Base-by-base conservation (phyloP, 257 asterid species). In the Solanum boliviense region DNA sequence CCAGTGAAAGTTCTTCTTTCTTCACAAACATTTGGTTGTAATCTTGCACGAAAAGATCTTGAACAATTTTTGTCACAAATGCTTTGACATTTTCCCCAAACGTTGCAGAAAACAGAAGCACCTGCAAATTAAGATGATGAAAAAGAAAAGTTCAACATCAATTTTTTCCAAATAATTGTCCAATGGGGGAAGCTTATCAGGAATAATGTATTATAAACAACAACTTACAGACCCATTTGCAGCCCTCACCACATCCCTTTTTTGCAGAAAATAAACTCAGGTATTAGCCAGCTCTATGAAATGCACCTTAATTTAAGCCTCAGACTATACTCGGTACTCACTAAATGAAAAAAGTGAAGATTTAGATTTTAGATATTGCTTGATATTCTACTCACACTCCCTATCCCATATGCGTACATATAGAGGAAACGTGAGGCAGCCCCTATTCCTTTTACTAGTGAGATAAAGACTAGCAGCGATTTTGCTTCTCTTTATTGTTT, bases 21-120 rank as follows among this genome's bases (percentile, higher is more conserved):
- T 93, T 90, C 58, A 93, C 93, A 84, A 94, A 94, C 96, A 97
- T 91, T 86, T 96, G 94, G 87, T 96, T 97, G 89, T 93, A 93
- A 68, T 94, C 98, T 91, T 88, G 86, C 9, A 91, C 91, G 56
- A 95, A 95, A 23, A 91, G 86, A 12, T 90, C 93, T 35, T 87
- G 73, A 25, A 90, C 92, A 67, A 90, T 93, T 87, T 93, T 92
- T 46, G 88, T 86, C 21, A 91, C 98, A 82, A 97, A 97, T n/a
- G 91, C 86, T 90, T 78, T 94, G 67, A 97, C 99, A 11, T 89
- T 90, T 85, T 96, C 99, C 90, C 92, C 93, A 89, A 96, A 96
- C 6, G 99, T 91, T 87, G 93, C 94, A 81, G 95, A 93, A 86
- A 93, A 93, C 16, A 93, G 90, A 71, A 93, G 92, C 88, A 93